Evolutionary conservation across 164 flowering plant genomes (phyloP), one percentile per base, ranked within the genome.

Genomic region (Saururus chinensis): DNA sequence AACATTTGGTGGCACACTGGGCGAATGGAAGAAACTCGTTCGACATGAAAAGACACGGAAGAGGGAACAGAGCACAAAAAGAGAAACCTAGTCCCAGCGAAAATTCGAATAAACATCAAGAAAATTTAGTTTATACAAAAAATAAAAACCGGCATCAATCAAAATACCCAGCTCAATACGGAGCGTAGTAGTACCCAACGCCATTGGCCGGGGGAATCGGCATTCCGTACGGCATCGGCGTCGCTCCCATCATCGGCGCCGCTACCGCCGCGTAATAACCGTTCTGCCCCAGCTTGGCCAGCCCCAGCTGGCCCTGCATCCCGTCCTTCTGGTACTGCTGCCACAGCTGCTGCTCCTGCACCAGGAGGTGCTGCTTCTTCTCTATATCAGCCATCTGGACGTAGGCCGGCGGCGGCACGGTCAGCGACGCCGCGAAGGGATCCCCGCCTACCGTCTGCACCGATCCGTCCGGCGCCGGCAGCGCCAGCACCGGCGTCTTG

Each of bases 321-420:
- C 92, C 96, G 35, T 80, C 64, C 30, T 64, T 68, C 9, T 69
- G 85, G 69, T 87, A 86, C 35, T 82, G 88, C 75, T 79, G 79
- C 96, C 96, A 89, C 13, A 79, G 23, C 58, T 55, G 79, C 74
- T 87, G 92, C 57, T 89, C 96, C 57, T 82, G 86, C 42, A 70
- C 59, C 51, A 87, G 78, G 56, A 85, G 60, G 0, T 81, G 79
- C 72, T 85, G 91, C 68, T 87, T 87, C 84, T 74, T 82, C 74
- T 89, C 93, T 81, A 86, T 79, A 7, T 89, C 93, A 0, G 86
- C 80, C 66, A 89, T 82, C 69, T 85, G 93, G 66, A 89, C 93
- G 58, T 85, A 89, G 0, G 93, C 60, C 14, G 93, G 93, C 9
- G 95, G 87, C 6, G 93, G 88, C 16, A 89, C 66, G 4, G 40